phyloP scores from a whole-genome alignment of 257 asterid species.

The Solanum ahanhuiri region DNA sequence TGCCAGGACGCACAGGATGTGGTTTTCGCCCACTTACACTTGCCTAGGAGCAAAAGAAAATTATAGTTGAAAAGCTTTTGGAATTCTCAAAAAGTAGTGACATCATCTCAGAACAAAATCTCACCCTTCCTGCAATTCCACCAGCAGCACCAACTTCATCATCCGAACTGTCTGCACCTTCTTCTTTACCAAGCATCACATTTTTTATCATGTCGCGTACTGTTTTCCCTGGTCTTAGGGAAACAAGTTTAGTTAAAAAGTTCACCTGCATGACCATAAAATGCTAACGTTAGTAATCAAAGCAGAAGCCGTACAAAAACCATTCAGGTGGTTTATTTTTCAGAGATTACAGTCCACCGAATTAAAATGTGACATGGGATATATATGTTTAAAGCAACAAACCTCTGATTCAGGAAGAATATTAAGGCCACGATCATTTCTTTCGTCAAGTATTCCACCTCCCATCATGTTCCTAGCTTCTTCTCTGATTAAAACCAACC shows the following conservation, averaged over 20 bases:
- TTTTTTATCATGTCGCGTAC: conserved; percentile 76
- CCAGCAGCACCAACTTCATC: conserved; percentile 19
- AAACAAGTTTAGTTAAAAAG: conserved; percentile 77
- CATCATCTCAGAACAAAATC: conserved; percentile 6
- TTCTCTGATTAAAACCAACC: conserved; percentile 94
- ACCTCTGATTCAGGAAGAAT: conserved; percentile 97
- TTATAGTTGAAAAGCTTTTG: background rate
- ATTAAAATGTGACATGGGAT: background rate
- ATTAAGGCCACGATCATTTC: conserved; percentile 84
- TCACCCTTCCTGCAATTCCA: conserved; percentile 78
- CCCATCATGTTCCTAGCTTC: conserved; percentile 99
- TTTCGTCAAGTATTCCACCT: conserved; percentile 90
- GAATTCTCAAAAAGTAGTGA: background rate
- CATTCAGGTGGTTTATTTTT: background rate
- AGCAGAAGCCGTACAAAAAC: conserved; percentile 3
- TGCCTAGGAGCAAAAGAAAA: conserved; percentile 43
- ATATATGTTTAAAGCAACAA: background rate
- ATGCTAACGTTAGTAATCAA: conserved; percentile 1
- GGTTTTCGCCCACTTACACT: conserved; percentile 70
- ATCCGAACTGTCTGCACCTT: conserved; percentile 53
- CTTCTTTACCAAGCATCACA: conserved; percentile 84
- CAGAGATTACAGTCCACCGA: background rate
- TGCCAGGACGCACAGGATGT: conserved; percentile 93
- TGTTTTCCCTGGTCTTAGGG: conserved; percentile 73
- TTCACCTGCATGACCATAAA: conserved; percentile 50